phyloP scores from a whole-genome alignment of 768 basidiomycete species.

The Chlorophyllum brunneum region DNA sequence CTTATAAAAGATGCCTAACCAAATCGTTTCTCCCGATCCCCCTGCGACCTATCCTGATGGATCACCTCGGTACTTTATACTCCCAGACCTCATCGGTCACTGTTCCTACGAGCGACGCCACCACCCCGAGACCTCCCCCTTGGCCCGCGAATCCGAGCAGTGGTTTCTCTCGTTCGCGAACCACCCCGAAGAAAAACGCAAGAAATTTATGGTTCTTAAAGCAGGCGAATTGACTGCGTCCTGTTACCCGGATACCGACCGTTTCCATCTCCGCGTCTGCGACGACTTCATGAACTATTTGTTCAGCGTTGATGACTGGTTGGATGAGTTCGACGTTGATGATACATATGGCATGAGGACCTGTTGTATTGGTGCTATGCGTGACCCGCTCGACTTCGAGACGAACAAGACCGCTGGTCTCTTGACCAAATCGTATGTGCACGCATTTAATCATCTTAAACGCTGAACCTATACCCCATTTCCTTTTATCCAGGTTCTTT shows the following conservation, averaged over 20 bases:
- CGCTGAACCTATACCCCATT: not conserved
- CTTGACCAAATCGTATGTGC: constrained; percentile 21
- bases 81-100: constrained; percentile 52
- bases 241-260: constrained; percentile 54
- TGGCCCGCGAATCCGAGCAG: constrained; percentile 41
- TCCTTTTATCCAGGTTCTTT: constrained; percentile 49
- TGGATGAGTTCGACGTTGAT: constrained; percentile 19
- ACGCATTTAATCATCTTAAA: not conserved
- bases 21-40: not conserved
- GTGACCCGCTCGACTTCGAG: constrained; percentile 16
- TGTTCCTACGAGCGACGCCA: constrained; percentile 42
- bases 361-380: constrained; percentile 21
- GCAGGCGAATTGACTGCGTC: constrained; percentile 64
- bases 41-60: constrained; percentile 1
- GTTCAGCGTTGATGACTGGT: constrained; percentile 41
- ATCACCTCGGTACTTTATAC: constrained; percentile 35
- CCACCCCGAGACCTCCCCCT: constrained; percentile 37
- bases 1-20: constrained; percentile 2
- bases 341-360: constrained; percentile 18
- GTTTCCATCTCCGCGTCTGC: constrained; percentile 58
- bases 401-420: constrained; percentile 21
- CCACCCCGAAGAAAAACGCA: constrained; percentile 35
- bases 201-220: constrained; percentile 52
- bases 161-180: constrained; percentile 46
- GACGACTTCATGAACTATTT: constrained; percentile 67